Conservation (phyloP, 1,139 yeast species). For the Komagataea norvegica region DNA sequence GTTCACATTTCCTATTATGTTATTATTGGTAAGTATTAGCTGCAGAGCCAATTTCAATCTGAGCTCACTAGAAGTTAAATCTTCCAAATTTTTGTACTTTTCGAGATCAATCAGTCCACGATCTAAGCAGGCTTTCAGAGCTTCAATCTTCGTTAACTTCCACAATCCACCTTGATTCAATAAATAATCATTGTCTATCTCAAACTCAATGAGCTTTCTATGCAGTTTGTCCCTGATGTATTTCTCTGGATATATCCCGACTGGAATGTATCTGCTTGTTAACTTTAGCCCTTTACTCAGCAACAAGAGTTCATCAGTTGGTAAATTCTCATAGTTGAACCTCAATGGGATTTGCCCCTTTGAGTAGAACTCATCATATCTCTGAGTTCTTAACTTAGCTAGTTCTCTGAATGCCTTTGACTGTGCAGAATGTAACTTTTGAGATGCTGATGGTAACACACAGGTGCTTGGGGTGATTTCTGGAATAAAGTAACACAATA, state of each 20-base stretch:
- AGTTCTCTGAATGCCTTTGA: conserved; percentile 13
- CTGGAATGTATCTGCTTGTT: conserved; percentile 39
- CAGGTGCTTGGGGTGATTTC: conserved; percentile 68
- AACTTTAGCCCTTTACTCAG: conserved; percentile 37
- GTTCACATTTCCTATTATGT: conserved; percentile 17
- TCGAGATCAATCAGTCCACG: conserved; percentile 36
- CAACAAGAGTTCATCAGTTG: conserved; percentile 33
- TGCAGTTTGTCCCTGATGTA: conserved; percentile 38
- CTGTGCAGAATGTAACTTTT: conserved; percentile 22
- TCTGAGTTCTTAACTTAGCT: conserved; percentile 23
- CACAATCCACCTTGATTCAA: conserved; percentile 30
- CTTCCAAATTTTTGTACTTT: conserved; percentile 15
- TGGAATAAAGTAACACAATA: conserved; percentile 55
- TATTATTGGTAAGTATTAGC: conserved; percentile 1
- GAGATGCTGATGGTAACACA: conserved; percentile 46
- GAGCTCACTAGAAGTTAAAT: conserved; percentile 22
- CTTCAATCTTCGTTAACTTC: conserved; percentile 40
- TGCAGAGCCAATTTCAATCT: conserved; percentile 16
- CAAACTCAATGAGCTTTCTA: conserved; percentile 39
- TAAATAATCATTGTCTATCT: conserved; percentile 48
- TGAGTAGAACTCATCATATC: conserved; percentile 18
- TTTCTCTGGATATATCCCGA: conserved; percentile 35
- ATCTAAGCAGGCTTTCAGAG: conserved; percentile 44
- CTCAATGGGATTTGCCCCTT: conserved; percentile 11
- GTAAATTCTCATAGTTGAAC: conserved; percentile 43